Base-by-base conservation (phyloP, 2,329 filamentous ascomycete genomes). In the Leptographium radiaticola region DNA sequence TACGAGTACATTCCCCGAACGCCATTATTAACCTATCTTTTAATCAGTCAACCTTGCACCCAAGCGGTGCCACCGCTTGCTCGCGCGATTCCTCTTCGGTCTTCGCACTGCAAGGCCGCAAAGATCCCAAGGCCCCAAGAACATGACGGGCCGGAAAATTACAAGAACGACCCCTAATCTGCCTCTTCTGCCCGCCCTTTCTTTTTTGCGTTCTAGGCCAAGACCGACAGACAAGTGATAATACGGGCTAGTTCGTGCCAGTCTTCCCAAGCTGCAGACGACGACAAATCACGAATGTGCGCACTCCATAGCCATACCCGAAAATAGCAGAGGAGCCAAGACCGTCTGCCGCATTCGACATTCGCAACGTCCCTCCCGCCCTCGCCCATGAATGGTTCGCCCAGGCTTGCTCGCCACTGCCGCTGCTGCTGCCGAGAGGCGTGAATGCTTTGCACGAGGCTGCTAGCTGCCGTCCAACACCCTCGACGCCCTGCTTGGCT, bases 21-120 rank as follows among this genome's bases (percentile, higher is more conserved):
- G 48, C 48, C 48, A 49, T 49, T 40, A 49, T 49, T 40, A 49
- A 49, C 48, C 48, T 40, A 40, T 40, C 36, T 40, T n/a, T 40
- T 13, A n/a, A 25, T 25, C 36, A 52, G 49, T 25, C 49, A 51
- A 51, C 49, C 39, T 43, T 34, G 31, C 25, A 15, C 31, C 44
- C 20, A 43, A 42, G 43, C 52, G 30, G 16, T 39, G 50, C 52
- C 56, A 53, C 47, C 52, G 34, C 51, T 49, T 50, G 50, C 51
- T 49, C 50, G 48, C 57, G 55, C 57, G 55, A 53, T 58, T 53
- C 57, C 57, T 45, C 34, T 56, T 58, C 43, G 34, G 56, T 56
- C 56, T 39, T 52, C 53, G 51, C 51, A 54, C 38, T 7, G 39
- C 34, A 39, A 31, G 34, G 20, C 34, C 36, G 13, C 13, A 20